Conservation (phyloP, 176 grass and related monocot genomes). For the Pharus latifolius region DNA sequence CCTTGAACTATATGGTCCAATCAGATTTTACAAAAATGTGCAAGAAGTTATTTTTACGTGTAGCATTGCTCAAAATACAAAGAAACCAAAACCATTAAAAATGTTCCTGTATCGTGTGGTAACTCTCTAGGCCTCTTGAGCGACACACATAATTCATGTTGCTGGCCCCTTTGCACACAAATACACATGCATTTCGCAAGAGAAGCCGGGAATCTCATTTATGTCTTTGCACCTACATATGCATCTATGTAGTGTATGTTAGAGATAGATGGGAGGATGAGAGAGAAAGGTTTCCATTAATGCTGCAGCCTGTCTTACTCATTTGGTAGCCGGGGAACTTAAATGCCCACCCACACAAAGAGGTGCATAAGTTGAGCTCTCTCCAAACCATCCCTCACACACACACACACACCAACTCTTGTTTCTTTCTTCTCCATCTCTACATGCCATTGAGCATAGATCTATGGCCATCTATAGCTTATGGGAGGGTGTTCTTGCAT, state of each 20-base stretch:
- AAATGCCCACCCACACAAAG: constrained; percentile 42
- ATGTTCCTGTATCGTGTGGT: no score
- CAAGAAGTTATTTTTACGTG: no score
- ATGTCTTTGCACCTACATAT: constrained; percentile 54
- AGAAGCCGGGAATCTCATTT: constrained; percentile 56
- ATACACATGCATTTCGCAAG: constrained; percentile 22
- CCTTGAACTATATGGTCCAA: no score
- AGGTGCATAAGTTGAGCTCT: constrained; percentile 27
- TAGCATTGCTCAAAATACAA: no score
- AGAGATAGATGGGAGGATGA: constrained; percentile 7
- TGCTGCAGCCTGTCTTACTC: constrained; percentile 83
- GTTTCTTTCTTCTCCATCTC: not conserved
- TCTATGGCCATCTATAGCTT: not conserved
- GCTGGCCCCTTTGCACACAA: constrained; percentile 29
- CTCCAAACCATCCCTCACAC: constrained; percentile 3
- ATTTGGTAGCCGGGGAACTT: constrained; percentile 64
- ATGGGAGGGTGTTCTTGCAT: no score
- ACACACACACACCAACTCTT: not conserved
- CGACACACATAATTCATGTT: constrained; percentile 16
- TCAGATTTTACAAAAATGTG: no score
- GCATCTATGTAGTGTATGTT: constrained; percentile 19
- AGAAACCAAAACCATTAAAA: no score
- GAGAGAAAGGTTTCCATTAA: constrained; percentile 67
- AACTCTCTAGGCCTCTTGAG: not conserved
- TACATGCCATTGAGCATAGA: not conserved